These are phyloP conservation scores for Mortierella claussenii DNA, from an alignment of 192 early-diverging fungal species.

Conservation along the genomic window DNA sequence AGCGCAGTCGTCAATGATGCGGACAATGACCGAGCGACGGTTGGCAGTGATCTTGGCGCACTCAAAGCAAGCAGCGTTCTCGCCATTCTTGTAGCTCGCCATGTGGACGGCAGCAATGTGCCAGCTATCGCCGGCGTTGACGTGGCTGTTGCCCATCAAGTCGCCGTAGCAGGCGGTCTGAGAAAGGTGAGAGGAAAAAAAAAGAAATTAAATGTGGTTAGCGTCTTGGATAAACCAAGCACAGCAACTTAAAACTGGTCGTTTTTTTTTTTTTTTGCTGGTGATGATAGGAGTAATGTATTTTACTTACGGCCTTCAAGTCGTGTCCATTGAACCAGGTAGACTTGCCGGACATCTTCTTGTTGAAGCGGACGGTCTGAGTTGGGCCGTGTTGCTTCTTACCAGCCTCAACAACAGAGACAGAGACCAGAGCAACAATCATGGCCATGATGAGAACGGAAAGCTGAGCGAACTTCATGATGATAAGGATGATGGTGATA, in stretches of 20 bases:
- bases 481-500: background rate
- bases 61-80: slow-evolving; percentile 39
- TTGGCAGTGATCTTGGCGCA: slow-evolving; percentile 36
- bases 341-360: slow-evolving; percentile 17
- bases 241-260: no score
- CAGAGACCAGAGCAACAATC: slow-evolving; percentile 25
- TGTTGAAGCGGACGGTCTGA: slow-evolving; percentile 17
- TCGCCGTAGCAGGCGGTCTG: slow-evolving; percentile 46
- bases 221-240: background rate
- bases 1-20: slow-evolving; percentile 50
- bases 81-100: slow-evolving; percentile 10
- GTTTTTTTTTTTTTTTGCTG: background rate
- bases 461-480: slow-evolving; percentile 45
- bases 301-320: slow-evolving; percentile 43
- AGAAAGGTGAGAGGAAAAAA: background rate
- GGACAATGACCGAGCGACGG: slow-evolving; percentile 26
- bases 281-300: background rate
- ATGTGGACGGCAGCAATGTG: slow-evolving; percentile 50
- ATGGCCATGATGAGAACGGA: slow-evolving; percentile 33
- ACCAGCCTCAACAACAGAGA: slow-evolving; percentile 28
- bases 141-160: slow-evolving; percentile 32
- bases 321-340: slow-evolving; percentile 51
- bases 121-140: slow-evolving; percentile 39
- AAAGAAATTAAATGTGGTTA: background rate
- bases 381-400: slow-evolving; percentile 8